These are phyloP conservation scores for Drosera capensis DNA, from an alignment of 148 eudicot genomes.

Conservation along the genomic window DNA sequence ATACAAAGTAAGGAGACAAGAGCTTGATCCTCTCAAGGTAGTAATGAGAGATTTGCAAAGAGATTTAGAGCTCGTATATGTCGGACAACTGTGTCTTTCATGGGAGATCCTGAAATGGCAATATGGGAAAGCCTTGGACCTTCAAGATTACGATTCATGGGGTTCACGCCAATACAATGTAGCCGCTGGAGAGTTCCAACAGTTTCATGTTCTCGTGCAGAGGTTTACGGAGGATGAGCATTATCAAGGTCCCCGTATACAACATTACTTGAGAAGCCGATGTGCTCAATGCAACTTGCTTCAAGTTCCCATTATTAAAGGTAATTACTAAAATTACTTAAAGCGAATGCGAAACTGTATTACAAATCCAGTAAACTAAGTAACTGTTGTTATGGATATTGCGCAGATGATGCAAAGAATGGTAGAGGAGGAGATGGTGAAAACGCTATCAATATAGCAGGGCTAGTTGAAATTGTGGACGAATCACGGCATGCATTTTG, in stretches of 20 bases:
- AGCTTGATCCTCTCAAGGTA: conserved; percentile 44
- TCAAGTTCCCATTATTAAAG: conserved; percentile 69
- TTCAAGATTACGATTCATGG: conserved; percentile 29
- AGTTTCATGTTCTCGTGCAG: conserved; percentile 67
- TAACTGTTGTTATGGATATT: neutral
- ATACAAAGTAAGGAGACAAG: conserved; percentile 24
- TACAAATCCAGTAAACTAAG: neutral
- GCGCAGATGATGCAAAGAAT: conserved; percentile 51
- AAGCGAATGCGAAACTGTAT: neutral
- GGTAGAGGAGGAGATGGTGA: conserved; percentile 19
- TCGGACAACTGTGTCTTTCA: conserved; percentile 70
- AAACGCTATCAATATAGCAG: conserved; percentile 26
- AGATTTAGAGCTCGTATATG: conserved; percentile 58
- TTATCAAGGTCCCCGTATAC: conserved; percentile 63
- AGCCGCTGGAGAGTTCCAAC: conserved; percentile 62
- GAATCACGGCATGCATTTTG: conserved; percentile 54
- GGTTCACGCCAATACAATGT: conserved; percentile 37
- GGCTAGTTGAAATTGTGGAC: conserved; percentile 32
- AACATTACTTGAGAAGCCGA: conserved; percentile 45
- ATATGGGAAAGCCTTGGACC: conserved; percentile 35
- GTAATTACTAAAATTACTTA: conserved; percentile 18
- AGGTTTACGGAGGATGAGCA: conserved; percentile 75
- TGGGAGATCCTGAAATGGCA: conserved; percentile 95
- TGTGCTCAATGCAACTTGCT: conserved; percentile 33
- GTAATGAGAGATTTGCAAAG: conserved; percentile 35